Conservation (phyloP, 495 filamentous ascomycete species). For the Aspergillus egyptiacus region DNA sequence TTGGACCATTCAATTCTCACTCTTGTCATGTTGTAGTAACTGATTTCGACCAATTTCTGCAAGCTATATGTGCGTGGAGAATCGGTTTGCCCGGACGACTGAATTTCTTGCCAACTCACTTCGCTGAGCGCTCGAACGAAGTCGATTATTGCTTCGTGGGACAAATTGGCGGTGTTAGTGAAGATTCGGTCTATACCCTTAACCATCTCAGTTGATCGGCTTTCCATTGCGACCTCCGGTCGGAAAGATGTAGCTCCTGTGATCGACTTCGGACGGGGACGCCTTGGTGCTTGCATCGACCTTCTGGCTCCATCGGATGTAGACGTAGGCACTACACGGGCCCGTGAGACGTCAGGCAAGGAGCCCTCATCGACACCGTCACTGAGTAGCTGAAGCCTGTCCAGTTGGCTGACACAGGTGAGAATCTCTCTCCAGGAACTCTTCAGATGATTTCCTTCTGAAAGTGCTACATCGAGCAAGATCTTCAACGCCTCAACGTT, state of each 20-base stretch:
- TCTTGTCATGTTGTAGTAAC: conserved; percentile 98
- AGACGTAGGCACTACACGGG: conserved; percentile 58
- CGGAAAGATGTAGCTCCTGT: conserved; percentile 65
- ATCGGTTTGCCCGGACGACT: conserved; percentile 90
- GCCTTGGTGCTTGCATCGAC: conserved; percentile 58
- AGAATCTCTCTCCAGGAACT: conserved; percentile 92
- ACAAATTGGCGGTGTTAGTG: conserved; percentile 88
- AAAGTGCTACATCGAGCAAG: conserved; percentile 83
- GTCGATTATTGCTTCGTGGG: conserved; percentile 93
- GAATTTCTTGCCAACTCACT: conserved; percentile 98
- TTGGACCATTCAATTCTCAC: conserved; percentile 97
- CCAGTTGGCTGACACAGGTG: conserved; percentile 92
- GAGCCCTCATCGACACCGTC: conserved; percentile 88
- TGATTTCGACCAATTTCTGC: conserved; percentile 97
- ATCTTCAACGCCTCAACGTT: conserved; percentile 91
- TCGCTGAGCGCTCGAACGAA: conserved; percentile 91
- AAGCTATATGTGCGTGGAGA: conserved; percentile 92
- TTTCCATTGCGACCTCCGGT: conserved; percentile 83
- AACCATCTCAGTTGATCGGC: conserved; percentile 84
- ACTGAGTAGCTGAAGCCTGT: conserved; percentile 90
- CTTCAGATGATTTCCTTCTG: conserved; percentile 82
- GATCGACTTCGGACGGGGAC: conserved; percentile 59
- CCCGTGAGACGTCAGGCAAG: conserved; percentile 87
- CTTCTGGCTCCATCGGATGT: conserved; percentile 49
- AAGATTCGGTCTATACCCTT: conserved; percentile 93